phyloP scores from a whole-genome alignment of 225 moss, liverwort and hornwort species.

The Marchantia paleacea region DNA sequence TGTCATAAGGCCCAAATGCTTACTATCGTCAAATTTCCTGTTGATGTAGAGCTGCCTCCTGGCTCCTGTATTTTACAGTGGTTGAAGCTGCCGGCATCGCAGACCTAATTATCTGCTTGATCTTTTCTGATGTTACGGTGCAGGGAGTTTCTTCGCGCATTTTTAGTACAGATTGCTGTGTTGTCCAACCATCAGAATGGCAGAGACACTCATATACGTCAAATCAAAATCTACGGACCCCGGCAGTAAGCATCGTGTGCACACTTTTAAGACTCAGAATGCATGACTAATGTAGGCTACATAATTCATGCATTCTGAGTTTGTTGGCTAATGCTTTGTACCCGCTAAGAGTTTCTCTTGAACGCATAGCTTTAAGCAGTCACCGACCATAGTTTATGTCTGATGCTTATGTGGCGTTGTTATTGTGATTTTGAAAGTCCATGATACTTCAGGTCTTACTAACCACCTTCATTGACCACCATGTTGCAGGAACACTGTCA shows the following conservation, averaged over 20 bases:
- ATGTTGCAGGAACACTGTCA: conserved; percentile 68
- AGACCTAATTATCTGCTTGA: not conserved
- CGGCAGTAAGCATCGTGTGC: conserved; percentile 60
- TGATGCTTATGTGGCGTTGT: not conserved
- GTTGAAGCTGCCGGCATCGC: not conserved
- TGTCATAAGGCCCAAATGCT: not conserved
- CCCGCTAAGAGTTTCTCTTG: not conserved
- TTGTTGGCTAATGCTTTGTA: not conserved
- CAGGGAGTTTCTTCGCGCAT: conserved; percentile 88
- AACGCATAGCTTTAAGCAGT: not conserved
- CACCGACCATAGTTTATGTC: not conserved
- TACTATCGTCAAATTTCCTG: no score
- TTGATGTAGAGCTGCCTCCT: no score
- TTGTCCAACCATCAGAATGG: conserved; percentile 97
- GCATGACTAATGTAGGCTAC: not conserved
- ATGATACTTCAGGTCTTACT: not conserved
- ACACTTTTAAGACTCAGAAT: not conserved
- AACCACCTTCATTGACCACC: not conserved
- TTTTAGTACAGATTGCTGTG: conserved; percentile 86
- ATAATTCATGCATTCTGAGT: not conserved
- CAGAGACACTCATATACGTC: conserved; percentile 91
- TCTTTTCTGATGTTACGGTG: conserved; percentile 9
- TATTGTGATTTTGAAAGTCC: not conserved
- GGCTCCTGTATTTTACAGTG: no score
- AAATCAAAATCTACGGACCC: conserved; percentile 88